Base-by-base conservation (phyloP, 345 rosid species). In the Anastatica hierochuntica region DNA sequence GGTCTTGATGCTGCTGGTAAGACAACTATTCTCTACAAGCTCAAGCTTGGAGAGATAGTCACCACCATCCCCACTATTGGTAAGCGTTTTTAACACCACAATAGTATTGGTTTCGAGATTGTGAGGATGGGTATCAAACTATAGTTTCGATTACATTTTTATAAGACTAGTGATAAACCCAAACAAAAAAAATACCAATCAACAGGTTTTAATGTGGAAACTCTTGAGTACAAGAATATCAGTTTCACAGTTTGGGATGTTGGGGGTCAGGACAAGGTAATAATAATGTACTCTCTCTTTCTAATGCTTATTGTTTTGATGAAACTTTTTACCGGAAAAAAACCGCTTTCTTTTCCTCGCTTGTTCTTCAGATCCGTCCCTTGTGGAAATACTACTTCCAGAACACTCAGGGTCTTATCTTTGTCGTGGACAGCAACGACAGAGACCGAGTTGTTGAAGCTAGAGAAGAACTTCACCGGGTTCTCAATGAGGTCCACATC, bases 221-320 rank as follows among this genome's bases (percentile, higher is more conserved):
- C 89, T 14, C 89, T 87, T 53, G 94, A 87, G 45, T 87, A 87
- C 75, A 87, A 84, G 80, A 87, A 84, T 69, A 87, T 83, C 46
- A 87, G 96, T 54, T 68, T 68, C 58, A 68, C 72, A 1, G 67
- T 68, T 33, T 68, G 96, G 96, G 96, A 81, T 76, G 94, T 84
- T 1, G 96, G 96, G 45, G 96, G 94, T 63, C 96, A 87, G 41
- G 96, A 87, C 80, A 81, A 84, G 94, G 89, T 83, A 70, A 8
- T 19, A n/a, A 8, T 1, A 37, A 10, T 31, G 14, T 3, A 11
- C 33, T 44, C 9, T 53, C 36, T 1, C 24, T 21, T 21, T 21
- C 24, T 21, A 2, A 21, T 21, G n/a, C 24, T 21, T 21, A 2
- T 21, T 21, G 24, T 53, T 12, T 29, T 46, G 46, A 9, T 37